These are phyloP conservation scores for Didymellaceae sp. DNA, from an alignment of 2,329 filamentous ascomycete species.

Conservation along the genomic window DNA sequence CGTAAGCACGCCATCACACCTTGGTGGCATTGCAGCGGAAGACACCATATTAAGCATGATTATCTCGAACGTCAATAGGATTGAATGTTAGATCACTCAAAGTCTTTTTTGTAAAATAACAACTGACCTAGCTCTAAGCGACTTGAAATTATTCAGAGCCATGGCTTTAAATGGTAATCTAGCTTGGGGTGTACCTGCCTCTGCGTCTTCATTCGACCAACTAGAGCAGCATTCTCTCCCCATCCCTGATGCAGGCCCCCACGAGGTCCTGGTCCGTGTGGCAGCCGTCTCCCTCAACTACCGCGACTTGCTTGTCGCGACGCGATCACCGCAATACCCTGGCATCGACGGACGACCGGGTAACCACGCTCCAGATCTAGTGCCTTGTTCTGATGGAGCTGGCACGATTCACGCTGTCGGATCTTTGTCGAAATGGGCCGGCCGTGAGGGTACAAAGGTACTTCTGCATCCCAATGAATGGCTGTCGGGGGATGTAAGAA, in stretches of 20 bases:
- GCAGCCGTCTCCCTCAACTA: constrained; percentile 36
- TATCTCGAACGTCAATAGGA: neutral
- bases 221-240: neutral
- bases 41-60: neutral
- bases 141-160: neutral
- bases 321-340: constrained; percentile 23
- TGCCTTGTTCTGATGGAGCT: constrained; percentile 30
- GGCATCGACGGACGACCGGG: constrained; percentile 1
- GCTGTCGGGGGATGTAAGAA: constrained; percentile 32
- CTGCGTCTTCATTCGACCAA: constrained; percentile 2
- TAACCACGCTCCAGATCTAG: constrained; percentile 18
- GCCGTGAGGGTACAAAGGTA: constrained; percentile 23
- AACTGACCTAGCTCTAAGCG: neutral
- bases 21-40: no score
- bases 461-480: constrained; percentile 9
- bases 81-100: neutral
- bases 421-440: constrained; percentile 22
- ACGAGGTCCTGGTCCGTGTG: constrained; percentile 28
- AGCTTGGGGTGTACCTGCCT: constrained; percentile 12
- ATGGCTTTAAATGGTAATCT: neutral
- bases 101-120: no score
- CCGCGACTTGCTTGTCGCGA: constrained; percentile 26
- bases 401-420: constrained; percentile 35
- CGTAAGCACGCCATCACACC: neutral
- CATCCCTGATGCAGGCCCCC: constrained; percentile 5